Evolutionary conservation across 768 basidiomycete species (phyloP), one percentile per base, ranked within the genome.

Genomic region (Pleurotus djamor): DNA sequence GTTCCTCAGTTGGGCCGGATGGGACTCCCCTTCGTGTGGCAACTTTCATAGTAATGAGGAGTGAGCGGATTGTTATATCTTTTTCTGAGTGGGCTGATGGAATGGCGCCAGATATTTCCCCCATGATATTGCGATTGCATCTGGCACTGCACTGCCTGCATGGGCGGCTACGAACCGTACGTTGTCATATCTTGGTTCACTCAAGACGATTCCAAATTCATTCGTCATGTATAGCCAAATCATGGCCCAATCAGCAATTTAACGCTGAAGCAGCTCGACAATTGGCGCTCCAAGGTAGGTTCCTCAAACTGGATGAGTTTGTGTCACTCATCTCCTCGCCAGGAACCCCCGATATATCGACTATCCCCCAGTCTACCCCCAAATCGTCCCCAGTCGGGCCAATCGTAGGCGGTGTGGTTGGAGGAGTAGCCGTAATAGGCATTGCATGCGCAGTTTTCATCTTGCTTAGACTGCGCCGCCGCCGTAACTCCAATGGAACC

Each of bases 121-220:
- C 35, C 34, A 38, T 9, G 52, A 60, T n/a, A 38, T 60, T 45
- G 52, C 59, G 14, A n/a, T 60, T 12, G 50, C 59, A 7, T 43
- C 14, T 33, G 50, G 44, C 17, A 54, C 59, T 28, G 50, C 52
- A 7, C 54, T 60, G n/a, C 59, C 59, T 12, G 50, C 41, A 34
- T 60, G 59, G 59, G 59, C 59, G 13, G 52, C 33, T 9, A 60
- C 52, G 12, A 44, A 60, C 35, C 59, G 59, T 60, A 37, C 32
- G 59, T 60, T 34, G 8, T 36, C 13, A 16, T 21, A 37, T 32
- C 17, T 17, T 48, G 4, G 13, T 28, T 28, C 21, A 28, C 21
- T 28, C 21, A 1, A 28, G 21, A 28, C 21, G 21, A 28, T 28
- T 1, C 21, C 21, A 1, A 28, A 28, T 28, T 28, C 21, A 28